A percentile compares a stretch with the other conserved stretches of the same genome.
Evolutionary conservation across 306 rosid genomes (phyloP).

Genomic region (Acacia acuminata): DNA sequence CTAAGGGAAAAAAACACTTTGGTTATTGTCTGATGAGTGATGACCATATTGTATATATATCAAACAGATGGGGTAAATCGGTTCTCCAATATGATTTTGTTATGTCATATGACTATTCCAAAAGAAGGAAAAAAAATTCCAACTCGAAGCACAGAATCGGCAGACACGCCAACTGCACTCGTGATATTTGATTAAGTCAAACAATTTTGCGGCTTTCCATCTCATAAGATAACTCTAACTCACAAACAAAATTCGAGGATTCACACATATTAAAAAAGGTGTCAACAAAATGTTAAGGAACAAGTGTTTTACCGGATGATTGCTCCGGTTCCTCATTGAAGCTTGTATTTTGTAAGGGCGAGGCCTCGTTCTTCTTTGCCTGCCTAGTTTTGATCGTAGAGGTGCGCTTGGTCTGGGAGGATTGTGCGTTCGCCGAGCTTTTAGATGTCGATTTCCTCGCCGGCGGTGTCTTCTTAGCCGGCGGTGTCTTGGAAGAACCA

Average conservation of each 20-base stretch:
- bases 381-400: constrained; percentile 39
- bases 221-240: neutral
- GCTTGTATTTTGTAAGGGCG: constrained; percentile 32
- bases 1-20: neutral
- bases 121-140: neutral
- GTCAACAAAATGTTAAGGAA: neutral
- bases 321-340: constrained; percentile 35
- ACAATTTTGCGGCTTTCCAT: neutral
- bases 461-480: constrained; percentile 54
- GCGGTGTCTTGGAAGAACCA: constrained; percentile 42
- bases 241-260: neutral
- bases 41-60: neutral
- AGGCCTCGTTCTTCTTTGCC: constrained; percentile 49
- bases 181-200: neutral
- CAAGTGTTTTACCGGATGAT: constrained; percentile 38
- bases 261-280: neutral
- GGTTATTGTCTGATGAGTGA: neutral
- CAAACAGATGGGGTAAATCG: neutral
- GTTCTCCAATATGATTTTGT: neutral
- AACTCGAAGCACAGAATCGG: neutral
- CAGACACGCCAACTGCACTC: neutral
- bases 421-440: constrained; percentile 18
- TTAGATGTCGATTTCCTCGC: constrained; percentile 47
- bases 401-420: constrained; percentile 40
- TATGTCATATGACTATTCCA: neutral